Evolutionary conservation across 148 eudicot species (phyloP).

Genomic region (Rhododendron ferrugineum): DNA sequence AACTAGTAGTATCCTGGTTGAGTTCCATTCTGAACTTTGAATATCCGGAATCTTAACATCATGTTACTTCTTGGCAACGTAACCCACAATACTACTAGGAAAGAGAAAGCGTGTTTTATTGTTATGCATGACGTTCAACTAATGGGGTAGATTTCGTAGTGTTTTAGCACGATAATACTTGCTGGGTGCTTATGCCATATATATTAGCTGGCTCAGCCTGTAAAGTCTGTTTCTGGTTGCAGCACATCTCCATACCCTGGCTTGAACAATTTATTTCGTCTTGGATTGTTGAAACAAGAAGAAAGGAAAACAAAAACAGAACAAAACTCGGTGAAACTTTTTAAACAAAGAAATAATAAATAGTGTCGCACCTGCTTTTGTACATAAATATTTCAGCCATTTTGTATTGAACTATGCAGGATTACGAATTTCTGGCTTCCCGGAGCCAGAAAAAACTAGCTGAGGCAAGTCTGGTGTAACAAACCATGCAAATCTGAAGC

Average conservation of each 20-base stretch:
- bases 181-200: background rate
- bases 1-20: background rate
- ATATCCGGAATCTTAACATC: background rate
- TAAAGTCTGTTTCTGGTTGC: background rate
- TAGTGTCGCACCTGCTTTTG: background rate
- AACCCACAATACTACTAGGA: background rate
- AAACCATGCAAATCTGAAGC: background rate
- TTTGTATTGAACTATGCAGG: constrained; percentile 40
- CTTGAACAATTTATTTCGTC: background rate
- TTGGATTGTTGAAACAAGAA: background rate
- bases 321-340: background rate
- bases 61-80: background rate
- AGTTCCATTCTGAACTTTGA: background rate
- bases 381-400: background rate
- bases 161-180: background rate
- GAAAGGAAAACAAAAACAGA: background rate
- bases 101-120: background rate
- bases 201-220: background rate
- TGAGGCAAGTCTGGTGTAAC: constrained; percentile 43
- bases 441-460: constrained; percentile 40
- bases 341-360: background rate
- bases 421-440: constrained; percentile 46
- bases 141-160: background rate
- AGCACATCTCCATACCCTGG: background rate
- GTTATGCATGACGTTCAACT: background rate